Conservation (phyloP, 1,284 basidiomycete genomes). For the Hortiboletus rubellus region DNA sequence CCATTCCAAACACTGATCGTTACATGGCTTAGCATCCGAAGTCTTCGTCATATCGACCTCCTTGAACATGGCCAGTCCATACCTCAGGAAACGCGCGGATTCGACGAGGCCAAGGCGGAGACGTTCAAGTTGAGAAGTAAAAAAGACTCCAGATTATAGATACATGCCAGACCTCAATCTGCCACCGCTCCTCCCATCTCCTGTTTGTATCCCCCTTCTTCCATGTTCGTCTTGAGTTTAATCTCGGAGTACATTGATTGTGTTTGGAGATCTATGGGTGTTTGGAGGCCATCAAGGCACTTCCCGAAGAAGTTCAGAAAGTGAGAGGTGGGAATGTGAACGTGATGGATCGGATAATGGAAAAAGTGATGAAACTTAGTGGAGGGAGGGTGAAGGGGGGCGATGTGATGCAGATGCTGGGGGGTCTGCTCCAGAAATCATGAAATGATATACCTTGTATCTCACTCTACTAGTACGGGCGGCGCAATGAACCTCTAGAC, state of each 20-base stretch:
- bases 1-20: neutral
- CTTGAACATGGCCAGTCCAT: slow-evolving; percentile 53
- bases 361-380: slow-evolving; percentile 85
- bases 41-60: slow-evolving; percentile 68
- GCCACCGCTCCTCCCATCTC: slow-evolving; percentile 69
- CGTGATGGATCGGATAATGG: slow-evolving; percentile 87
- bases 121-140: slow-evolving; percentile 88
- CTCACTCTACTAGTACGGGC: neutral
- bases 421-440: slow-evolving; percentile 40
- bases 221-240: neutral
- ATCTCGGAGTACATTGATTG: slow-evolving; percentile 50
- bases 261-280: slow-evolving; percentile 63
- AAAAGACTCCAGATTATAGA: slow-evolving; percentile 94
- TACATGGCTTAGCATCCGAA: slow-evolving; percentile 57
- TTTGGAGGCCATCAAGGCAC: slow-evolving; percentile 57
- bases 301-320: slow-evolving; percentile 73
- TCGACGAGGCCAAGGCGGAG: slow-evolving; percentile 79
- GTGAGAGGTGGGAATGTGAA: slow-evolving; percentile 75
- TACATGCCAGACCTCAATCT: slow-evolving; percentile 99
- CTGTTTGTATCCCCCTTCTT: slow-evolving; percentile 40
- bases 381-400: slow-evolving; percentile 76
- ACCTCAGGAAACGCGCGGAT: slow-evolving; percentile 88
- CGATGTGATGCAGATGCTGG: slow-evolving; percentile 46
- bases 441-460: slow-evolving; percentile 1
- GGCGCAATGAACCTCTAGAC: slow-evolving; percentile 9